These are phyloP conservation scores for Nakaseomyces glabratus DNA, from an alignment of 1,139 yeast species.

Conservation along the genomic window DNA sequence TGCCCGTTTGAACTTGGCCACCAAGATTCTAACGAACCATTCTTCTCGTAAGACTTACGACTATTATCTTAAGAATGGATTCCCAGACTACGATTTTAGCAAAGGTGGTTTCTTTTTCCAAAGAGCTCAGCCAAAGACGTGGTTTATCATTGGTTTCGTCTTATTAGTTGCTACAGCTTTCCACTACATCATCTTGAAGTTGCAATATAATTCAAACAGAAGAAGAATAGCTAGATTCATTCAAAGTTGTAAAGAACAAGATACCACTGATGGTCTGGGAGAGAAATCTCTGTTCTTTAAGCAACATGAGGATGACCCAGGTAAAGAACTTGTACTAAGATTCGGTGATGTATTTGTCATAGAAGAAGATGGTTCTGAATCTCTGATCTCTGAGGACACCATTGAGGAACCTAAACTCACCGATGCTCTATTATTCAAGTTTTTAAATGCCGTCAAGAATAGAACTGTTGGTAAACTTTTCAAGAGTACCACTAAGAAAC, in stretches of 20 bases:
- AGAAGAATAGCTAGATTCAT: constrained; percentile 48
- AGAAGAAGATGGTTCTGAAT: constrained; percentile 40
- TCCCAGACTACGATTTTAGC: constrained; percentile 69
- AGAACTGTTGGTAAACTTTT: constrained; percentile 8
- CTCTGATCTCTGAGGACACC: constrained; percentile 29
- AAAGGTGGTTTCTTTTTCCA: constrained; percentile 38
- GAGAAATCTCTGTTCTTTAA: constrained; percentile 27
- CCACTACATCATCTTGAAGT: constrained; percentile 49
- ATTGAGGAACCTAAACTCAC: constrained; percentile 39
- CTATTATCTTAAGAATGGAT: constrained; percentile 73
- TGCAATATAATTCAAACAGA: constrained; percentile 53
- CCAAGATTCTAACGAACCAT: constrained; percentile 59
- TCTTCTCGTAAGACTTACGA: constrained; percentile 69
- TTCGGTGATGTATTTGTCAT: constrained; percentile 64
- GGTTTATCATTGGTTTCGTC: constrained; percentile 44
- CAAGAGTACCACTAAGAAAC: not conserved
- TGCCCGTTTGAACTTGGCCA: constrained; percentile 65
- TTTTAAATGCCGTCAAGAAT: constrained; percentile 39
- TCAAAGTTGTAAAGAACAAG: constrained; percentile 44
- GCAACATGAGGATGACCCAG: constrained; percentile 37
- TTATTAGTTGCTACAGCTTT: constrained; percentile 44
- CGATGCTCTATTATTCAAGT: constrained; percentile 46
- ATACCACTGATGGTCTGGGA: constrained; percentile 49
- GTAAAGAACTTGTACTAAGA: constrained; percentile 55
- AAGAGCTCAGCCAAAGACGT: constrained; percentile 34